Evolutionary conservation across 805 yeast genomes (phyloP), one percentile per base, ranked within the genome.

Genomic region (Ogataea naganishii): DNA sequence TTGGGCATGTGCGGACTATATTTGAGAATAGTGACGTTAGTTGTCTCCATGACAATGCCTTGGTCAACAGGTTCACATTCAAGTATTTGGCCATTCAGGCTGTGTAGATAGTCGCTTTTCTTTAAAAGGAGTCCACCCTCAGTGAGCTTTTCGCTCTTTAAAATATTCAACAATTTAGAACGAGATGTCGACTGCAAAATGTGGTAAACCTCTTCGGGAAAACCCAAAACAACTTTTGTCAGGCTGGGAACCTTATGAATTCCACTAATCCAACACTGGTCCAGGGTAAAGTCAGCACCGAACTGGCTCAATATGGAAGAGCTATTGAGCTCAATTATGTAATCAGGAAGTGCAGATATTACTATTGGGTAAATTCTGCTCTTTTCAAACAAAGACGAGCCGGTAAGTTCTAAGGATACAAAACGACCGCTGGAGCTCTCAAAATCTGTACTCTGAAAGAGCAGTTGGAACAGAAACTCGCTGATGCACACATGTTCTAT

Each of bases 21-120:
- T 35, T 64, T 67, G 12, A 76, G 67, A 18, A 81, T 52, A 3
- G 75, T 66, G 3, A 83, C 53, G n/a, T 58, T 58, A 0, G 89
- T 75, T 2, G 53, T 49, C 2, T 39, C 33, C 14, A 56, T 49
- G 1, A 80, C 43, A 6, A 49, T 39, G 1, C 95, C 95, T 47
- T 82, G 94, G 24, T 68, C 72, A 3, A 72, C 64, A 0, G 94
- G 94, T 41, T 82, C 94, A 47, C 85, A 72, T 15, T 76, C 64
- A 4, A 69, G 41, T 3, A 83, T 65, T 6, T 45, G 43, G 14
- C 80, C 80, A 37, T 66, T 64, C 13, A 72, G 43, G 4, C 48
- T 50, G 13, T 69, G 51, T 3, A 69, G 51, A 6, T 41, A 29
- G 36, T 67, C 72, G 15, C 66, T 69, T 26, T 60, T 66, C 18